Conservation (phyloP, 495 filamentous ascomycete genomes). For the Trichocladium uniseriatum region DNA sequence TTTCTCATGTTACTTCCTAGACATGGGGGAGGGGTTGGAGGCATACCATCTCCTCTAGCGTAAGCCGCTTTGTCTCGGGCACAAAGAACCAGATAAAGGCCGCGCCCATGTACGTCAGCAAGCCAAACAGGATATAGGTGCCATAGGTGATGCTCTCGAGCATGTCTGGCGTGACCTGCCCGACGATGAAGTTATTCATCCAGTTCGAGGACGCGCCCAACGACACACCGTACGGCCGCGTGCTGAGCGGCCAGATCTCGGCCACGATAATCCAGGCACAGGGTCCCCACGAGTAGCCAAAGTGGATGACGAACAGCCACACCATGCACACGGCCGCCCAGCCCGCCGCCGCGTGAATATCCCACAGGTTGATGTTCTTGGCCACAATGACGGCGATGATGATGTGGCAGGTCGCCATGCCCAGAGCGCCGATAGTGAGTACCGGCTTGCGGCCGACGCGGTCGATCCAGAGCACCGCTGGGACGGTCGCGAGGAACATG, state of each 20-base stretch:
- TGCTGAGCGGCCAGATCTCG: constrained; percentile 70
- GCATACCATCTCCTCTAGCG: constrained; percentile 48
- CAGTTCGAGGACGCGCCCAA: constrained; percentile 54
- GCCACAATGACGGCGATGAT: constrained; percentile 68
- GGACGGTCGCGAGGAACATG: constrained; percentile 61
- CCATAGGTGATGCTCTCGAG: constrained; percentile 60
- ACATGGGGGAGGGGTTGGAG: too few relatives aligned
- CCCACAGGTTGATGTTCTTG: constrained; percentile 51
- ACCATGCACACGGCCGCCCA: constrained; percentile 76
- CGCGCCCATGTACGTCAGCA: constrained; percentile 58
- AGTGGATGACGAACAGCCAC: constrained; percentile 74
- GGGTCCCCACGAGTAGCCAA: constrained; percentile 67
- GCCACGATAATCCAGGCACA: constrained; percentile 64
- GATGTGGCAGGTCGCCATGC: constrained; percentile 55
- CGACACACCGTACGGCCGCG: constrained; percentile 63
- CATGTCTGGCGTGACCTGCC: constrained; percentile 70
- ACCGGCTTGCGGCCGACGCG: constrained; percentile 50
- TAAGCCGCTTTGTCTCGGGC: constrained; percentile 62
- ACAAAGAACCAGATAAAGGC: constrained; percentile 68
- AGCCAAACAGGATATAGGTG: constrained; percentile 71
- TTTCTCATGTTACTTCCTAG: too few relatives aligned
- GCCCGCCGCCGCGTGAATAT: constrained; percentile 51
- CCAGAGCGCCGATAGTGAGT: constrained; percentile 46
- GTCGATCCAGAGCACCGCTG: constrained; percentile 58
- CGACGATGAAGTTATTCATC: constrained; percentile 52